These are phyloP conservation scores for Nematodospora valgi DNA, from an alignment of 805 yeast species.

Conservation along the genomic window DNA sequence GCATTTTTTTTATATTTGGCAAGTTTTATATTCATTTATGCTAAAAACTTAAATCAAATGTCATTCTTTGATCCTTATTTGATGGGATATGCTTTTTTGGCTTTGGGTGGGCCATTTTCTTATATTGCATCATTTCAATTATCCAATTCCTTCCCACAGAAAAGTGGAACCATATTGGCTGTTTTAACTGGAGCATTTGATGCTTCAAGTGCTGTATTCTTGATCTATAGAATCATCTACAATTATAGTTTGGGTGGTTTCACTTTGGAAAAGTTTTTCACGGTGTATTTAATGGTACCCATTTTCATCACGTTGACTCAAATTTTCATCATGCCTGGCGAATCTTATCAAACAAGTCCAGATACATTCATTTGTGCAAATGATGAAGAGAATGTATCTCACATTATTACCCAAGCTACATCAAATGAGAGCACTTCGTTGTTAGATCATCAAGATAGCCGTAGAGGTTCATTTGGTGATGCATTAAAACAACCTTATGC, in stretches of 20 bases:
- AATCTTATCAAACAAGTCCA: conserved; percentile 44
- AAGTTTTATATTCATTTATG: conserved; percentile 43
- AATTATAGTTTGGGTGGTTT: conserved; percentile 28
- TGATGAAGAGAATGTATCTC: conserved; percentile 14
- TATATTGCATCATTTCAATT: conserved; percentile 55
- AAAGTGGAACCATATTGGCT: conserved; percentile 51
- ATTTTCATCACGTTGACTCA: conserved; percentile 46
- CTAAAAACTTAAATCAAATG: conserved; percentile 20
- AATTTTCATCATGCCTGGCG: conserved; percentile 45
- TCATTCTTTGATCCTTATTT: conserved; percentile 46
- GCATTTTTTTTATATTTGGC: conserved; percentile 45
- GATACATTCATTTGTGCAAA: conserved; percentile 24
- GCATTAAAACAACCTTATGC: conserved; percentile 53
- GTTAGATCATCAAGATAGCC: conserved; percentile 14
- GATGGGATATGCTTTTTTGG: conserved; percentile 49
- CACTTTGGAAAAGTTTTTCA: conserved; percentile 42
- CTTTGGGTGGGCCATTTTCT: conserved; percentile 58
- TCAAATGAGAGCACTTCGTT: conserved; percentile 24
- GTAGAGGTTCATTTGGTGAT: conserved; percentile 56
- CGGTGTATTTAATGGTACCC: conserved; percentile 47
- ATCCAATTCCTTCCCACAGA: conserved; percentile 53
- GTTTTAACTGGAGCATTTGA: conserved; percentile 58
- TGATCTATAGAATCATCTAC: conserved; percentile 44
- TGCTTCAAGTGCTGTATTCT: conserved; percentile 54
- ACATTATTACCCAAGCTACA: conserved; percentile 1